Evolutionary conservation across 2,329 filamentous ascomycete species (phyloP), one percentile per base, ranked within the genome.

Genomic region (Diaporthe sp.): DNA sequence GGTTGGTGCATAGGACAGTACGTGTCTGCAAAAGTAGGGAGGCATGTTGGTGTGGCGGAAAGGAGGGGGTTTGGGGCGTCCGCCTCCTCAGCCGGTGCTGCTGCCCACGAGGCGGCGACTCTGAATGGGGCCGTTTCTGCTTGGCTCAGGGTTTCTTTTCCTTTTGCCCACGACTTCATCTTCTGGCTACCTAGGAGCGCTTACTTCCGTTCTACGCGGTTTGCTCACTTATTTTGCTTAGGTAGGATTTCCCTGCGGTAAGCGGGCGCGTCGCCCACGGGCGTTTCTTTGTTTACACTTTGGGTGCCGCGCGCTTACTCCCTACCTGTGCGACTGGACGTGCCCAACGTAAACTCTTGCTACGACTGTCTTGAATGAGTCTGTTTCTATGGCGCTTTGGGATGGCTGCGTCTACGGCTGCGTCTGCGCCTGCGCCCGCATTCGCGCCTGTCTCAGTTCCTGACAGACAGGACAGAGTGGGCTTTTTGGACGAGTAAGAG

Each of bases 371-470:
- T 25, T 61, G 58, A 25, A 25, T 42, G 22, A 40, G 47, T 25
- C 19, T 60, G 17, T 25, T 25, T 15, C 25, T 17, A 66, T 66
- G n/a, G 60, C 38, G 58, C 58, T 60, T 28, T 60, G 57, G 13
- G 7, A 42, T 19, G 54, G 54, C 54, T n/a, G 60, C 60, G 60
- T 45, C 40, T 47, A 47, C 45, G 64, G 33, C 64, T 54, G 47
- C 42, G 13, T 28, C 25, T n/a, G n/a, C n/a, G n/a, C n/a, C 33
- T 50, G 61, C 28, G 42, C 42, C 22, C 33, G 64, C 64, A 54
- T 68, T 68, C 64, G 64, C 64, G 64, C 64, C 64, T 68, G 64
- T 68, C 47, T 68, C 64, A 15, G 30, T 52, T 35, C n/a, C 40
- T 19, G 22, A 15, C 12, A 47, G n/a, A n/a, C n/a, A 35, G 7